Percentiles rank a stretch among this genome's conserved stretches.
These are phyloP conservation scores for Mercurialis annua DNA, from an alignment of 345 rosid species.

Conservation along the genomic window DNA sequence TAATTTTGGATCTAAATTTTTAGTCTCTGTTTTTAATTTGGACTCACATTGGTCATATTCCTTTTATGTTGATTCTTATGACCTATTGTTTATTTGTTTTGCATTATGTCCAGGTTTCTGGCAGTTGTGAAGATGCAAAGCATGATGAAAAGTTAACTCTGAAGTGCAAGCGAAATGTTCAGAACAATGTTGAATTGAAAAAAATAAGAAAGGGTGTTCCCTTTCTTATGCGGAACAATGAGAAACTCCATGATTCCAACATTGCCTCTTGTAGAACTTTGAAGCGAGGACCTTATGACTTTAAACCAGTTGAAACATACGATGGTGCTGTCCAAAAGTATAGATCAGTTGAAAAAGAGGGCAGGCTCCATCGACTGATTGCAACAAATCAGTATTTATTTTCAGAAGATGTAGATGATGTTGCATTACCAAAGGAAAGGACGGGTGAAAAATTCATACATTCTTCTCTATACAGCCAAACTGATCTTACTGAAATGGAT, in stretches of 20 bases:
- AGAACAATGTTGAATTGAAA: conserved; percentile 26
- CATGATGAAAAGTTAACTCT: conserved; percentile 22
- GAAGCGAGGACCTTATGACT: conserved; percentile 34
- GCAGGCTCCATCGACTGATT: conserved; percentile 23
- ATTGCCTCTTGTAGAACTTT: conserved; percentile 30
- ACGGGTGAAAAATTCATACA: conserved; percentile 32
- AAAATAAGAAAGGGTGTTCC: conserved; percentile 20
- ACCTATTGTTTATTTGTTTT: conserved; percentile 9
- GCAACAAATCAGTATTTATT: conserved; percentile 23
- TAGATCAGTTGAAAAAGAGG: conserved; percentile 37
- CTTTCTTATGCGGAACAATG: conserved; percentile 31
- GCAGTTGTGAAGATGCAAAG: conserved; percentile 25
- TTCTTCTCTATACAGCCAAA: conserved; percentile 32
- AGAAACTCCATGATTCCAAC: conserved; percentile 29
- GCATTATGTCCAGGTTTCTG: conserved; percentile 32
- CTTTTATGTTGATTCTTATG: background rate
- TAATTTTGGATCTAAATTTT: background rate
- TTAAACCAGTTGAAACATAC: conserved; percentile 27
- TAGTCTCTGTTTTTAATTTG: background rate
- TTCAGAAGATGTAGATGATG: conserved; percentile 32
- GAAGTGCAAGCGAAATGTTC: conserved; percentile 30
- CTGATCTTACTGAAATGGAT: conserved; percentile 35
- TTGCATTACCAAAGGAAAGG: conserved; percentile 36
- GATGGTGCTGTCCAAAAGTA: conserved; percentile 28
- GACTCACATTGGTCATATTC: background rate